phyloP scores from a whole-genome alignment of 2,329 filamentous ascomycete species.

The Pleoardoris graminearum region DNA sequence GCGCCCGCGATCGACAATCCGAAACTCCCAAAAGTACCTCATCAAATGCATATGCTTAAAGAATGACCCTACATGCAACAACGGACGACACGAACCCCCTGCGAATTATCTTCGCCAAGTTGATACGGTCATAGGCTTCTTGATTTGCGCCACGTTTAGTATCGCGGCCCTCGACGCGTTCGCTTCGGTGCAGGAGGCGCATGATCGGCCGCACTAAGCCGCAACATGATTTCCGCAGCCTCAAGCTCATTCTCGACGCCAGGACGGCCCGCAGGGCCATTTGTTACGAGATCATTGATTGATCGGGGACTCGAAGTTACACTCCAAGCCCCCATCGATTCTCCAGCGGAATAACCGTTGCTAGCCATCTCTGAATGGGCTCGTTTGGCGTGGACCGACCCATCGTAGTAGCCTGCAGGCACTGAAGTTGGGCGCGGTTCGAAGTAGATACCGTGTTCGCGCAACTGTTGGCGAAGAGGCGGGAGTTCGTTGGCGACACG shows the following conservation, averaged over 20 bases:
- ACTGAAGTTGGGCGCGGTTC: slow-evolving; percentile 18
- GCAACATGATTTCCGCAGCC: slow-evolving; percentile 43
- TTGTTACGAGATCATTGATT: not conserved
- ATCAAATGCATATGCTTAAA: slow-evolving; percentile 8
- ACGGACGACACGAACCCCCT: not conserved
- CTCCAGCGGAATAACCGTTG: slow-evolving; percentile 6
- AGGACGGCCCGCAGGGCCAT: slow-evolving; percentile 8
- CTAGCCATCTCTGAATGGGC: slow-evolving; percentile 30
- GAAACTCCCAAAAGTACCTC: slow-evolving; percentile 5
- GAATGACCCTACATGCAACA: slow-evolving; percentile 19
- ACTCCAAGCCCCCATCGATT: slow-evolving; percentile 9
- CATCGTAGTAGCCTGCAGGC: slow-evolving; percentile 13
- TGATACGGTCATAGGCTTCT: no score
- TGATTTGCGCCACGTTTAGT: slow-evolving; percentile 14
- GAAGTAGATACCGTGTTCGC: not conserved
- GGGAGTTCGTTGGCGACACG: not conserved
- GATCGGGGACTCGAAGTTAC: not conserved
- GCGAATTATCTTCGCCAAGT: no score
- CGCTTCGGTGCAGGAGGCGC: slow-evolving; percentile 33
- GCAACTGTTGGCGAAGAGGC: slow-evolving; percentile 5
- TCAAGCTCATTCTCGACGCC: slow-evolving; percentile 31
- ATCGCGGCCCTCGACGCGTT: slow-evolving; percentile 33
- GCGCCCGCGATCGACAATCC: slow-evolving; percentile 2
- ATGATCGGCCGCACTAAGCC: slow-evolving; percentile 31
- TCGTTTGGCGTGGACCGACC: slow-evolving; percentile 28